Percentiles rank a stretch among this genome's conserved stretches.
Evolutionary conservation across 352 stramenopile genomes (phyloP).

Genomic region (Phytopythium vexans): DNA sequence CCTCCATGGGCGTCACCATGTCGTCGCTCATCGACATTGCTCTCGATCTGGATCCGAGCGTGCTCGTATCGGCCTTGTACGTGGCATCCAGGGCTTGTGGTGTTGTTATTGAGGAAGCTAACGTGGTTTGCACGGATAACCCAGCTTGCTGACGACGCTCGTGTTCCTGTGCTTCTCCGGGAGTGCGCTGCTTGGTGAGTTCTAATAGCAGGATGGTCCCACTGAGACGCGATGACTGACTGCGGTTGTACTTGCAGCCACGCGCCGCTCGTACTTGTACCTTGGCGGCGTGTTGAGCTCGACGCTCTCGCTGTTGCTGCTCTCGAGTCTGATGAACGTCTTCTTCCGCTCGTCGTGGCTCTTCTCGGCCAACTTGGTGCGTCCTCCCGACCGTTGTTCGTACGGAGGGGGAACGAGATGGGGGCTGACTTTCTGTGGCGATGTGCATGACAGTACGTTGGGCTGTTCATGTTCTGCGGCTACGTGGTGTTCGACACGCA

Average conservation of each 20-base stretch:
- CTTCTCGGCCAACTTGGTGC: conserved; percentile 59
- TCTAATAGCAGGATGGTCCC: too few species aligned
- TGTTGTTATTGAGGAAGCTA: neutral
- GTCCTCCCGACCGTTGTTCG: neutral
- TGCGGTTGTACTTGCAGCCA: conserved; percentile 27
- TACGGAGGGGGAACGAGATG: neutral
- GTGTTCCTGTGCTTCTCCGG: conserved; percentile 87
- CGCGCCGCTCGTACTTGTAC: conserved; percentile 82
- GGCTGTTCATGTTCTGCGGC: conserved; percentile 86
- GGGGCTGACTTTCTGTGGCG: neutral
- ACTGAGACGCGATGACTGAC: neutral
- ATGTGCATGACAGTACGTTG: conserved; percentile 26
- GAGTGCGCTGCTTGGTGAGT: conserved; percentile 63
- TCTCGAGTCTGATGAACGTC: conserved; percentile 53
- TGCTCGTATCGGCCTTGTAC: conserved; percentile 81
- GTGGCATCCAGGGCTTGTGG: neutral
- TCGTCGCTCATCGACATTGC: conserved; percentile 71
- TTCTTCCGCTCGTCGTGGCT: conserved; percentile 60
- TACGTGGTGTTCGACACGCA: conserved; percentile 91
- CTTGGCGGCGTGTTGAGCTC: conserved; percentile 75
- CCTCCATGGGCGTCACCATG: conserved; percentile 66
- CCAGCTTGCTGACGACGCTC: conserved; percentile 64
- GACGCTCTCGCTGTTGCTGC: conserved; percentile 45
- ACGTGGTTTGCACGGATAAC: conserved; percentile 1
- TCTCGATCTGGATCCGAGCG: conserved; percentile 68